A percentile compares a stretch with the other conserved stretches of the same genome.
Evolutionary conservation across 2,329 filamentous ascomycete genomes (phyloP).

Genomic region (Colletotrichum sp.): DNA sequence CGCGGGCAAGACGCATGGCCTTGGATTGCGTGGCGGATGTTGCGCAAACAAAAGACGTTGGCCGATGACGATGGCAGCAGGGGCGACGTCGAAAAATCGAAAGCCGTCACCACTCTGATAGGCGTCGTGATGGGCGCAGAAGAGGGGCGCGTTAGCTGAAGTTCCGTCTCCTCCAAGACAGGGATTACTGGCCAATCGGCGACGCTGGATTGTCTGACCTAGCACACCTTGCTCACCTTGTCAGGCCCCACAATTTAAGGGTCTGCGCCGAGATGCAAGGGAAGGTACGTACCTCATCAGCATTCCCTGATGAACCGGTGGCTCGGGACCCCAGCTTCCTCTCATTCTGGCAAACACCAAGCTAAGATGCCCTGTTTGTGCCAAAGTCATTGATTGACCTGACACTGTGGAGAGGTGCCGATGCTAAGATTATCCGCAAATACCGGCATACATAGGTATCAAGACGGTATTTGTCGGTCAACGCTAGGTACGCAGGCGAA

Average conservation of each 20-base stretch:
- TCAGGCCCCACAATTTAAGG: background rate
- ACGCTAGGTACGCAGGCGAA: background rate
- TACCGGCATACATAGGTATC: background rate
- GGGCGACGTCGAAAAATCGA: conserved; percentile 5
- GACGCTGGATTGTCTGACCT: background rate
- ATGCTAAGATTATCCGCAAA: background rate
- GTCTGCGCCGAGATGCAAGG: background rate
- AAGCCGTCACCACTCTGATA: conserved; percentile 15
- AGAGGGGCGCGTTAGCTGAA: conserved; percentile 16
- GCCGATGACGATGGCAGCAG: conserved; percentile 36
- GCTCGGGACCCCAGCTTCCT: background rate
- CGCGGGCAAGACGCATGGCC: background rate
- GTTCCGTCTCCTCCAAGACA: background rate
- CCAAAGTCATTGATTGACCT: background rate
- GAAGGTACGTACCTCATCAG: background rate
- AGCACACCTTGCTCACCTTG: background rate
- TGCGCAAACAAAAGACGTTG: conserved; percentile 30
- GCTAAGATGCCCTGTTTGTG: background rate
- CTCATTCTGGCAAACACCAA: background rate
- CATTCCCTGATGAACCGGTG: background rate
- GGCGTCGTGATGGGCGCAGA: conserved; percentile 14
- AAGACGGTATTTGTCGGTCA: background rate
- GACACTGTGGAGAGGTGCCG: background rate
- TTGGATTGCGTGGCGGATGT: conserved; percentile 32
- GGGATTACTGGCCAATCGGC: conserved; percentile 4